phyloP scores from a whole-genome alignment of 495 filamentous ascomycete species.

The Penicillium lagena region DNA sequence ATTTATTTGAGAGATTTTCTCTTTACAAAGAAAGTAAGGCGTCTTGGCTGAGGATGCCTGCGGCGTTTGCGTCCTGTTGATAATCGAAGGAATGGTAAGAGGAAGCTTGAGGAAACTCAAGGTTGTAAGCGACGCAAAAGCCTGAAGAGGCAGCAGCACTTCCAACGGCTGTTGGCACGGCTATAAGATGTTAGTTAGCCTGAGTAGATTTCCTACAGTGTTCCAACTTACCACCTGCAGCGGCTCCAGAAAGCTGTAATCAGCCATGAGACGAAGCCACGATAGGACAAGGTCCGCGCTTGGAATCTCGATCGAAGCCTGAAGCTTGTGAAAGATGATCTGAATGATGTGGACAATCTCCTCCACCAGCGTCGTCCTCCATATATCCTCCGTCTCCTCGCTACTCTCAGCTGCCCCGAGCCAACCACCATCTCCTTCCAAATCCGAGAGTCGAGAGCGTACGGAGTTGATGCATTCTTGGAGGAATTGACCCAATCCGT shows the following conservation, averaged over 20 bases:
- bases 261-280: constrained; percentile 69
- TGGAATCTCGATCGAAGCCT: constrained; percentile 47
- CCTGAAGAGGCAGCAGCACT: constrained; percentile 55
- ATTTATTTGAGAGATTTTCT: constrained; percentile 59
- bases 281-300: constrained; percentile 51
- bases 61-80: constrained; percentile 10
- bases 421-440: constrained; percentile 49
- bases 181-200: constrained; percentile 29
- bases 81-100: constrained; percentile 24
- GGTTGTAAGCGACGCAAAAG: constrained; percentile 65
- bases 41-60: constrained; percentile 23
- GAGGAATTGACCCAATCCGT: constrained; percentile 19
- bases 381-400: constrained; percentile 52
- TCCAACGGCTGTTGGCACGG: constrained; percentile 38
- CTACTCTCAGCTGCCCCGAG: constrained; percentile 35
- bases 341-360: constrained; percentile 70
- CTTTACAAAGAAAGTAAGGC: constrained; percentile 57
- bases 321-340: constrained; percentile 63
- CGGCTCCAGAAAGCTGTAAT: constrained; percentile 57
- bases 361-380: constrained; percentile 55
- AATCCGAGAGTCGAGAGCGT: constrained; percentile 32
- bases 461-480: constrained; percentile 40
- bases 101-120: constrained; percentile 68
- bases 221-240: constrained; percentile 46
- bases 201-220: background rate